Evolutionary conservation across 2,329 filamentous ascomycete species (phyloP).

Genomic region (Fusarium subtropicale): DNA sequence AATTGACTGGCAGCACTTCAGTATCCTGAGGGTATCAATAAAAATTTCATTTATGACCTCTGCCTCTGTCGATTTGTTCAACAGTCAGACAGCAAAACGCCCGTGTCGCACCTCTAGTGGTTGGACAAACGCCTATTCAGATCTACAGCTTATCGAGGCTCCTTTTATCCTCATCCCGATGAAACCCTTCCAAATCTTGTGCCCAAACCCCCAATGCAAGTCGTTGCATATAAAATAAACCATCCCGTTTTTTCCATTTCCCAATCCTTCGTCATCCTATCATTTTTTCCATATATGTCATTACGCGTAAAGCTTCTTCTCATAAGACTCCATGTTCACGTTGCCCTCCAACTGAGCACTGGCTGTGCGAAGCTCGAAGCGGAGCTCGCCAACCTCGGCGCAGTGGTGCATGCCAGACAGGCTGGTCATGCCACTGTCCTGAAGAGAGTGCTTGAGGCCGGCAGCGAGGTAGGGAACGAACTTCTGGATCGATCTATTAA

Average conservation of each 20-base stretch:
- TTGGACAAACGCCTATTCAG: slow-evolving; percentile 48
- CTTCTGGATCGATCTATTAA: slow-evolving; percentile 81
- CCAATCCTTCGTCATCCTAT: slow-evolving; percentile 30
- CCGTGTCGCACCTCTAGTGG: slow-evolving; percentile 46
- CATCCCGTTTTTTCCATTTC: slow-evolving; percentile 28
- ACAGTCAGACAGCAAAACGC: slow-evolving; percentile 42
- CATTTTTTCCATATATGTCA: slow-evolving; percentile 44
- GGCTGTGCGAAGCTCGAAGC: slow-evolving; percentile 94
- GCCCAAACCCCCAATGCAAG: slow-evolving; percentile 37
- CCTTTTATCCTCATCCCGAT: slow-evolving; percentile 35
- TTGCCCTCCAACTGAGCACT: slow-evolving; percentile 97
- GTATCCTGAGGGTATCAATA: slow-evolving; percentile 39
- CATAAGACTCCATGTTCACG: slow-evolving; percentile 98
- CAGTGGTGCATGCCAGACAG: slow-evolving; percentile 79
- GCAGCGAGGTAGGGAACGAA: slow-evolving; percentile 96
- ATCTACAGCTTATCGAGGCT: slow-evolving; percentile 43
- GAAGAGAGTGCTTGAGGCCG: slow-evolving; percentile 95
- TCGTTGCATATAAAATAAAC: slow-evolving; percentile 35
- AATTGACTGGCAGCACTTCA: slow-evolving; percentile 42
- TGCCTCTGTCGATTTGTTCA: slow-evolving; percentile 27
- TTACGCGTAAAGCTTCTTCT: slow-evolving; percentile 99
- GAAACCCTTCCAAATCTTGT: slow-evolving; percentile 31
- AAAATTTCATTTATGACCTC: slow-evolving; percentile 45
- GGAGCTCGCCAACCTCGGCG: slow-evolving; percentile 78
- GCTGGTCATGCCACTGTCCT: slow-evolving; percentile 91